These are phyloP conservation scores for Carex pumila DNA, from an alignment of 176 grass and related monocot genomes.

Conservation along the genomic window DNA sequence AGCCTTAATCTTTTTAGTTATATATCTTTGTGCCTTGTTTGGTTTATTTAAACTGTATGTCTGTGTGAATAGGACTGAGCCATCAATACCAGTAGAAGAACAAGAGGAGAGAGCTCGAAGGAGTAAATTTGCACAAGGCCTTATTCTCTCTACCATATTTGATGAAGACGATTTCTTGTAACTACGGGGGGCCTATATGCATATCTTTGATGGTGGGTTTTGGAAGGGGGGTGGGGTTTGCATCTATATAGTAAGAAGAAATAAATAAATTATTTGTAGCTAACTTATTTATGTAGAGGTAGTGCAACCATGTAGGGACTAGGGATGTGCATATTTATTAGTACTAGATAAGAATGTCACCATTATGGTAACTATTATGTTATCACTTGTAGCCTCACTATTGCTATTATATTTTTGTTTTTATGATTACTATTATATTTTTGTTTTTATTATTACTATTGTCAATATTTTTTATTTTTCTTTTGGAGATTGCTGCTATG, in stretches of 20 bases:
- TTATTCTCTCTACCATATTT: constrained; percentile 67
- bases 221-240: not conserved
- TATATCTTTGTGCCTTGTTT: too few species aligned
- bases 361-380: not conserved
- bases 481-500: not conserved
- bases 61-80: constrained; percentile 29
- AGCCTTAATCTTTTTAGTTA: too few species aligned
- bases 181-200: constrained; percentile 17
- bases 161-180: constrained; percentile 28
- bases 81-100: constrained; percentile 54
- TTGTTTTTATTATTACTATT: not conserved
- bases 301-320: not conserved
- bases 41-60: not conserved
- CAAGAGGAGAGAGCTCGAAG: constrained; percentile 61
- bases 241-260: constrained; percentile 5
- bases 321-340: constrained; percentile 3
- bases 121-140: constrained; percentile 63
- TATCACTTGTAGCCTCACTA: not conserved
- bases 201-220: constrained; percentile 1
- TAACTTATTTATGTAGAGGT: constrained; percentile 13
- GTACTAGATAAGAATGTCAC: not conserved
- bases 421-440: not conserved
- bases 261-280: constrained; percentile 12
- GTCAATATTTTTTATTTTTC: not conserved
- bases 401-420: not conserved